These are phyloP conservation scores for Cladorrhinum sp. DNA, from an alignment of 2,329 filamentous ascomycete genomes.

Conservation along the genomic window DNA sequence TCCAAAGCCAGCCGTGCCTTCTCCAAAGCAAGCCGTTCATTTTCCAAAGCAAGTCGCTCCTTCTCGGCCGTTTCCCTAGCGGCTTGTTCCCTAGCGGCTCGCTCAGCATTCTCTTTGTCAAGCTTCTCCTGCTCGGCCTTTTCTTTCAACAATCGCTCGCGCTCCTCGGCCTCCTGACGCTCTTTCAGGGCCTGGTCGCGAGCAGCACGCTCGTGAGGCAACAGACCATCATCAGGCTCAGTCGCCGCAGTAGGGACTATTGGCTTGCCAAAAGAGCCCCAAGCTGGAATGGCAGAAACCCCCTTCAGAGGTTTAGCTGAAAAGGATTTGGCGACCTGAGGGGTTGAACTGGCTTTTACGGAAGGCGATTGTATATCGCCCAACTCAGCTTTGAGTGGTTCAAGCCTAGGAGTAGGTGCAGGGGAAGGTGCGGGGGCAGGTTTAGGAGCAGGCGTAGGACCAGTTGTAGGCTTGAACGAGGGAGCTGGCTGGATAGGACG, in stretches of 20 bases:
- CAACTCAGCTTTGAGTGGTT: not conserved
- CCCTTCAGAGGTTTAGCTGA: not conserved
- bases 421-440: too few relatives aligned
- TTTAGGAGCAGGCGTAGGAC: too few relatives aligned
- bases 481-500: not conserved
- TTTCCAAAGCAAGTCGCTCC: slow-evolving; percentile 6
- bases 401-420: not conserved
- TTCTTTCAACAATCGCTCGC: not conserved
- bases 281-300: not conserved
- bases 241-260: not conserved
- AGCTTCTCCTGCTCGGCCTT: not conserved
- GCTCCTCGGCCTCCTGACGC: not conserved
- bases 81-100: not conserved
- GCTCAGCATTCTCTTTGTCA: not conserved
- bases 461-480: too few relatives aligned
- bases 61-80: not conserved
- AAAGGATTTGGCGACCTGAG: not conserved
- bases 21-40: slow-evolving; percentile 15
- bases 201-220: slow-evolving; percentile 21
- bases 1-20: not conserved
- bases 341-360: not conserved
- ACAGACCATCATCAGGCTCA: slow-evolving; percentile 11
- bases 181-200: not conserved
- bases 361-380: not conserved
- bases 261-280: not conserved